A percentile compares a stretch with the other conserved stretches of the same genome.
phyloP scores from a whole-genome alignment of 495 filamentous ascomycete genomes.

The Xylaria curta region DNA sequence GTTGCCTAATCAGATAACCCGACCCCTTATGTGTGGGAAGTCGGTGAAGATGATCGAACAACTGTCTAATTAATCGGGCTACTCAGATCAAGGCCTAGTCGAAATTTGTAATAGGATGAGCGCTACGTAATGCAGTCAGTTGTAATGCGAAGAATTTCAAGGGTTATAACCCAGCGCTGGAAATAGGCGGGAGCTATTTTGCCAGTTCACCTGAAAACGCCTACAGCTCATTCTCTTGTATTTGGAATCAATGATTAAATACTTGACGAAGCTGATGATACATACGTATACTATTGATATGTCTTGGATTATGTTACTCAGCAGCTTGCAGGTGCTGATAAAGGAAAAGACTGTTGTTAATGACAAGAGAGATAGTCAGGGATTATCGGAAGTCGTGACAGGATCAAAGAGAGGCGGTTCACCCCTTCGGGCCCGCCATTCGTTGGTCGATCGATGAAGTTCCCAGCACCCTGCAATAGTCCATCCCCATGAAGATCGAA shows the following conservation, averaged over 20 bases:
- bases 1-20: too few relatives aligned
- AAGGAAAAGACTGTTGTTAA: not conserved
- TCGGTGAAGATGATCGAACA: not conserved
- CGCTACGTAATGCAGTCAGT: too few relatives aligned
- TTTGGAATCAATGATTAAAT: not conserved
- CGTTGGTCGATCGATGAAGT: conserved; percentile 32
- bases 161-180: too few relatives aligned
- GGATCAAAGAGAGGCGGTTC: conserved; percentile 29
- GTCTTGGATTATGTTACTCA: not conserved
- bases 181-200: not conserved
- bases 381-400: not conserved
- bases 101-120: too few relatives aligned
- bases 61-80: too few relatives aligned
- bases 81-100: too few relatives aligned
- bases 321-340: not conserved
- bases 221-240: not conserved
- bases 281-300: not conserved
- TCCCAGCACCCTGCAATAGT: conserved; percentile 32
- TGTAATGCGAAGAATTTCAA: too few relatives aligned
- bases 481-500: conserved; percentile 33
- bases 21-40: too few relatives aligned
- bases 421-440: conserved; percentile 32
- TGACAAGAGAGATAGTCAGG: not conserved
- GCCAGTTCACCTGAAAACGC: too few relatives aligned
- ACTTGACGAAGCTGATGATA: not conserved